Percentiles rank a stretch among this genome's conserved stretches.
Evolutionary conservation across 2,329 filamentous ascomycete genomes (phyloP).

Genomic region (Colletotrichum tanaceti): DNA sequence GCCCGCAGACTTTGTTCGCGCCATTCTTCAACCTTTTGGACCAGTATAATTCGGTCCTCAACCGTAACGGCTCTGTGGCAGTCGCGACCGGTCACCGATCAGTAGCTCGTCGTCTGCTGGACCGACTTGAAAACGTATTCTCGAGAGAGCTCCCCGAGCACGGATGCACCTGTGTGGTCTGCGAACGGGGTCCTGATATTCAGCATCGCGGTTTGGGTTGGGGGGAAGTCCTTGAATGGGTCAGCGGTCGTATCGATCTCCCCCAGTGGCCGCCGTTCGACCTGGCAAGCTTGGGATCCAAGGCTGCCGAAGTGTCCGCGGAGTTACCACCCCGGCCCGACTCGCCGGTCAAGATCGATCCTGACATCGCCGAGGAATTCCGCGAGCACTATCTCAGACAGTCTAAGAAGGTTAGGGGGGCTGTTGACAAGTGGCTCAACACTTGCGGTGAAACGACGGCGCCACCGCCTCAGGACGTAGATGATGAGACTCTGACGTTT

Average conservation of each 20-base stretch:
- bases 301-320: slow-evolving; percentile 70
- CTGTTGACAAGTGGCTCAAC: slow-evolving; percentile 90
- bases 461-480: slow-evolving; percentile 86
- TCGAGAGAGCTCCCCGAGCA: slow-evolving; percentile 89
- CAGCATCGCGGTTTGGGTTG: slow-evolving; percentile 81
- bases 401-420: slow-evolving; percentile 90
- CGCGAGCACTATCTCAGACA: slow-evolving; percentile 92
- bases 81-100: slow-evolving; percentile 96
- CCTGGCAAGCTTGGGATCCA: slow-evolving; percentile 70
- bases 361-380: slow-evolving; percentile 94
- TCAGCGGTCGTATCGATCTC: slow-evolving; percentile 87
- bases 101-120: slow-evolving; percentile 88
- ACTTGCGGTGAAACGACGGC: slow-evolving; percentile 79
- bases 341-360: slow-evolving; percentile 81
- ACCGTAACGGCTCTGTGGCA: slow-evolving; percentile 87
- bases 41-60: slow-evolving; percentile 84
- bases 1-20: slow-evolving; percentile 80
- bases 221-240: slow-evolving; percentile 94
- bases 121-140: slow-evolving; percentile 94
- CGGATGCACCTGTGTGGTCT: slow-evolving; percentile 88
- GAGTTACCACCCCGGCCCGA: slow-evolving; percentile 67
- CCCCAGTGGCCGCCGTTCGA: slow-evolving; percentile 91
- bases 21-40: slow-evolving; percentile 86
- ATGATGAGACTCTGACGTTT: slow-evolving; percentile 93
- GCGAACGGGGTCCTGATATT: slow-evolving; percentile 70